Percentiles rank a stretch among this genome's conserved stretches.
Evolutionary conservation across 371 early-diverging fungal genomes (phyloP).

Genomic region (Mucor lusitanicus): DNA sequence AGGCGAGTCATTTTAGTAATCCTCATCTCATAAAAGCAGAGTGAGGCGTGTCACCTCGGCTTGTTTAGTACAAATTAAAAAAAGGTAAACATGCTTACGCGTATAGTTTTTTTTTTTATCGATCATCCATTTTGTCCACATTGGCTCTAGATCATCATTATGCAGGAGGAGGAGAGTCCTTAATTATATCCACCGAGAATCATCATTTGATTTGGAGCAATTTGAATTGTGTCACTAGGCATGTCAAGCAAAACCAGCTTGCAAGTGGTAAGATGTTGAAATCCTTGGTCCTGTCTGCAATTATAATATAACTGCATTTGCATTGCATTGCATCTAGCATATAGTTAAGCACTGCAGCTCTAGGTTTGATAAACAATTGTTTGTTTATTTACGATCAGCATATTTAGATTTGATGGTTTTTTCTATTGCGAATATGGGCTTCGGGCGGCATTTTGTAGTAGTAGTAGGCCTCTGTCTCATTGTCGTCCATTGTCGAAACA

Average conservation of each 20-base stretch:
- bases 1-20: no score
- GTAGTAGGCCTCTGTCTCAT: neutral
- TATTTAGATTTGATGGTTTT: neutral
- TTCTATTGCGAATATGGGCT: constrained; percentile 3
- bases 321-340: neutral
- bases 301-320: neutral
- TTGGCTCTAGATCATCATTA: no score
- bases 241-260: no score
- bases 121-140: no score
- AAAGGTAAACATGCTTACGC: no score
- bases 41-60: no score
- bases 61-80: no score
- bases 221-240: neutral
- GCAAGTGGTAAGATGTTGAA: neutral
- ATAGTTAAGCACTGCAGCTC: neutral
- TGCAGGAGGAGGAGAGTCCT: no score
- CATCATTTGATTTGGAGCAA: neutral
- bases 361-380: neutral
- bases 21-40: no score
- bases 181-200: no score
- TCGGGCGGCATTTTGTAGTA: constrained; percentile 3
- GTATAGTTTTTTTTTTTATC: no score
- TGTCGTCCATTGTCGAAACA: neutral
- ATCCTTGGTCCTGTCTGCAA: neutral
- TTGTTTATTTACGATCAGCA: neutral